phyloP scores from a whole-genome alignment of 2,329 filamentous ascomycete species.

The Fusarium sp. region DNA sequence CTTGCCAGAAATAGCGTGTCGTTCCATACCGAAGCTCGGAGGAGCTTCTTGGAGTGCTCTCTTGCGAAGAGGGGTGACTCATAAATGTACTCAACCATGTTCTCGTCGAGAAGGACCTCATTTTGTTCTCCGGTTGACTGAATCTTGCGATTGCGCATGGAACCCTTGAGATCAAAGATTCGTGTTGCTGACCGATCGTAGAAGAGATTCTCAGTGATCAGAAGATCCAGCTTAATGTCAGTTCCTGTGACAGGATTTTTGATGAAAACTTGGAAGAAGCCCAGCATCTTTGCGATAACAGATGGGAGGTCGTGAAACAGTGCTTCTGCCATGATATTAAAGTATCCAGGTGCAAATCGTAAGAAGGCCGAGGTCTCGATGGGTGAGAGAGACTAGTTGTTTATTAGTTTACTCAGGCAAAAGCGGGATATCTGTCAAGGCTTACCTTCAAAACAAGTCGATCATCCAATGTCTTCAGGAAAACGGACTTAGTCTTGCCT shows the following conservation, averaged over 20 bases:
- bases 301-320: slow-evolving; percentile 95
- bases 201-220: slow-evolving; percentile 98
- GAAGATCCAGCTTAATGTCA: slow-evolving; percentile 93
- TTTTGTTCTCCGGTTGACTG: slow-evolving; percentile 95
- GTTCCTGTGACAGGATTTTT: slow-evolving; percentile 93
- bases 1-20: slow-evolving; percentile 95
- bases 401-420: slow-evolving; percentile 24
- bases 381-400: slow-evolving; percentile 79
- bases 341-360: slow-evolving; percentile 96
- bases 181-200: slow-evolving; percentile 92
- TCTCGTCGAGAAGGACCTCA: slow-evolving; percentile 96
- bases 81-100: slow-evolving; percentile 99
- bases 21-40: slow-evolving; percentile 94
- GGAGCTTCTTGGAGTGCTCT: slow-evolving; percentile 94
- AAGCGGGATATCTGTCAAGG: background rate
- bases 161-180: slow-evolving; percentile 96
- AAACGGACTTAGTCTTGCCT: slow-evolving; percentile 97
- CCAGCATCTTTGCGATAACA: slow-evolving; percentile 99
- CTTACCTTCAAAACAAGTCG: slow-evolving; percentile 85
- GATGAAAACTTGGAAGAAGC: slow-evolving; percentile 97
- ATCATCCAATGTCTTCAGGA: slow-evolving; percentile 95
- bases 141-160: slow-evolving; percentile 98
- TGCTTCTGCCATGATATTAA: slow-evolving; percentile 95
- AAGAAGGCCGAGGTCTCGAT: slow-evolving; percentile 95
- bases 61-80: slow-evolving; percentile 95